These are phyloP conservation scores for Coriolopsis trogii DNA, from an alignment of 1,284 basidiomycete species.

Conservation along the genomic window DNA sequence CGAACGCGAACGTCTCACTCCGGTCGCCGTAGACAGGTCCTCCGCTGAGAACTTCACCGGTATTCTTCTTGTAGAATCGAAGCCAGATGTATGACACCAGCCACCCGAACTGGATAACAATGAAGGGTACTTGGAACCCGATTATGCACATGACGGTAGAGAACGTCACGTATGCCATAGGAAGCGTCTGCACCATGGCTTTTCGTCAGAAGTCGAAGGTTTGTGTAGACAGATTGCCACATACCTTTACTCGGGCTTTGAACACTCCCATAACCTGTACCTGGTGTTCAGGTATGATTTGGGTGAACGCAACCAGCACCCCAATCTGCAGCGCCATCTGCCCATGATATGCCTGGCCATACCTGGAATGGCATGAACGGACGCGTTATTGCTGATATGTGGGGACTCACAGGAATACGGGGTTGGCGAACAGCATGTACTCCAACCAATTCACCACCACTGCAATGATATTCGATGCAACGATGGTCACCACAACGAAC, in stretches of 20 bases:
- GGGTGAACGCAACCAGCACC: slow-evolving; percentile 94
- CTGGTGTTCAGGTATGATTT: slow-evolving; percentile 97
- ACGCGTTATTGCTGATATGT: not conserved
- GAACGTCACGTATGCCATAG: slow-evolving; percentile 91
- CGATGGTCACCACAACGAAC: slow-evolving; percentile 81
- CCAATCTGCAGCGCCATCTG: slow-evolving; percentile 91
- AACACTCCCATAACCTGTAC: slow-evolving; percentile 89
- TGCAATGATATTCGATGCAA: slow-evolving; percentile 86
- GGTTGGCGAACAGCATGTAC: slow-evolving; percentile 65
- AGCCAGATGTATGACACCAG: slow-evolving; percentile 94
- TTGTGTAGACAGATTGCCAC: slow-evolving; percentile 7
- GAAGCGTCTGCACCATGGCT: slow-evolving; percentile 68
- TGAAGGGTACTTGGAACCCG: slow-evolving; percentile 92
- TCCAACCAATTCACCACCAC: slow-evolving; percentile 85
- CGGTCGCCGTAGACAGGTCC: slow-evolving; percentile 82
- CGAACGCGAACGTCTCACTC: slow-evolving; percentile 95
- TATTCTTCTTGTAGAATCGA: slow-evolving; percentile 92
- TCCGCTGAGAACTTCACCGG: slow-evolving; percentile 59
- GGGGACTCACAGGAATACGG: slow-evolving; percentile 73
- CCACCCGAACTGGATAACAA: slow-evolving; percentile 98
- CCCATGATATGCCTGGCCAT: slow-evolving; percentile 89
- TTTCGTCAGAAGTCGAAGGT: not conserved
- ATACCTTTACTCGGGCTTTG: slow-evolving; percentile 90
- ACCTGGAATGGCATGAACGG: slow-evolving; percentile 48
- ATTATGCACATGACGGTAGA: slow-evolving; percentile 89